Evolutionary conservation across 2,329 filamentous ascomycete species (phyloP).

Genomic region (Colletotrichum aenigma): DNA sequence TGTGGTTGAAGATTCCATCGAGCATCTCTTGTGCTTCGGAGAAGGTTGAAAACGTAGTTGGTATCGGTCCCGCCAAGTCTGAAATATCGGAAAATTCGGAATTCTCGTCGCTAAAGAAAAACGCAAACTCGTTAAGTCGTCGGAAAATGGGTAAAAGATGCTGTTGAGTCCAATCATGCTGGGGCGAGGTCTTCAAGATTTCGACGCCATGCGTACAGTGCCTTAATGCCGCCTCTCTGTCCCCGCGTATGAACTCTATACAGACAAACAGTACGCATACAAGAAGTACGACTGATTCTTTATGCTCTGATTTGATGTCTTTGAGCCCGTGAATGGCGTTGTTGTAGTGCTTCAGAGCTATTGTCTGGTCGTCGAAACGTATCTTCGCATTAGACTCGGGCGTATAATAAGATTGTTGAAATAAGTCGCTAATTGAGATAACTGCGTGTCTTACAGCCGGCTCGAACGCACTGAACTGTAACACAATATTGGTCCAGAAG

Average conservation of each 20-base stretch:
- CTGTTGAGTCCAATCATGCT: conserved; percentile 3
- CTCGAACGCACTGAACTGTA: conserved; percentile 48
- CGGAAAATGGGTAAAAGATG: conserved; percentile 10
- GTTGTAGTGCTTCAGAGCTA: conserved; percentile 51
- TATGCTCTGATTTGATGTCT: conserved; percentile 31
- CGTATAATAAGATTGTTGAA: conserved; percentile 34
- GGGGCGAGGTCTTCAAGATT: background rate
- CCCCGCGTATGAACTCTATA: conserved; percentile 52
- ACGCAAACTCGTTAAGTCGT: background rate
- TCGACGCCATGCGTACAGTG: conserved; percentile 15
- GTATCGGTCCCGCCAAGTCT: background rate
- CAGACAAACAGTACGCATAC: conserved; percentile 57
- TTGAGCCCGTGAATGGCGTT: conserved; percentile 49
- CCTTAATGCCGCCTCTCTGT: background rate
- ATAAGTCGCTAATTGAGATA: conserved; percentile 51
- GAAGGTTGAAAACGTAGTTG: background rate
- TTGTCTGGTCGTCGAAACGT: conserved; percentile 24
- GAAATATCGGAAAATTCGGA: conserved; percentile 22
- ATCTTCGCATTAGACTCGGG: background rate
- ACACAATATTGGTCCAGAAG: conserved; percentile 51
- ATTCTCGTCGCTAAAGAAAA: conserved; percentile 7
- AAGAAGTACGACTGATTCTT: conserved; percentile 37
- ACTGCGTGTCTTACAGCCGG: conserved; percentile 54
- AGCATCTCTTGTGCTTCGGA: background rate
- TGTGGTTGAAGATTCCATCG: background rate